A percentile compares a stretch with the other conserved stretches of the same genome.
These are phyloP conservation scores for Suillus tomentosus DNA, from an alignment of 768 basidiomycete genomes.

Conservation along the genomic window DNA sequence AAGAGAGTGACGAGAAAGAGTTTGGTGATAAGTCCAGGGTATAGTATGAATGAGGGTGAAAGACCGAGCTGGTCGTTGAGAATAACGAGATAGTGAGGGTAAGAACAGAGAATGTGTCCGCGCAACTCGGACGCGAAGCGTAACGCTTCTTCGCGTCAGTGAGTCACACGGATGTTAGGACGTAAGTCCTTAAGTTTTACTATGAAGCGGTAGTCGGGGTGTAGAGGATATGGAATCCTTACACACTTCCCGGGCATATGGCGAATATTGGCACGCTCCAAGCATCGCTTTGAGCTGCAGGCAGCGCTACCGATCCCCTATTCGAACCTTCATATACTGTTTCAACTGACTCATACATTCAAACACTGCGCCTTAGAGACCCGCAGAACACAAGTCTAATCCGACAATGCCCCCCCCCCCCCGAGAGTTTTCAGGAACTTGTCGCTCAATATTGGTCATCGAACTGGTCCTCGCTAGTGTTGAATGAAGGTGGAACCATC, in stretches of 20 bases:
- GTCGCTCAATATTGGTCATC: not conserved
- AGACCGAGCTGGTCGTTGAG: no score
- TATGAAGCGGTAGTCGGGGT: no score
- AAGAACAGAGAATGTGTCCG: no score
- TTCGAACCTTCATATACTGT: not conserved
- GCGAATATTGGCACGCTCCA: not conserved
- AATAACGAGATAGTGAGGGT: no score
- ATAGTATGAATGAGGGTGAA: no score
- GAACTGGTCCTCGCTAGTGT: not conserved
- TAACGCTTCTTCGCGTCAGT: no score
- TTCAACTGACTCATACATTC: not conserved
- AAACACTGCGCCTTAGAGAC: not conserved
- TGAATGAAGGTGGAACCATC: not conserved
- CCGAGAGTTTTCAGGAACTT: not conserved
- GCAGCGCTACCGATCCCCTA: not conserved
- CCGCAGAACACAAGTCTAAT: not conserved
- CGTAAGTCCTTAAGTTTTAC: no score
- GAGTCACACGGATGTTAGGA: no score
- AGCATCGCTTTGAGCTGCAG: not conserved
- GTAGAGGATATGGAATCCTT: no score
- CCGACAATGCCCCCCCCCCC: not conserved
- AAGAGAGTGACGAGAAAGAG: no score
- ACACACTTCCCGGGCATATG: not conserved
- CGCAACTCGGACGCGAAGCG: no score
- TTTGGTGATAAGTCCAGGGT: no score